Percentiles rank a stretch among this genome's conserved stretches.
phyloP scores from a whole-genome alignment of 441 rosid species.

The Populus hybrid region DNA sequence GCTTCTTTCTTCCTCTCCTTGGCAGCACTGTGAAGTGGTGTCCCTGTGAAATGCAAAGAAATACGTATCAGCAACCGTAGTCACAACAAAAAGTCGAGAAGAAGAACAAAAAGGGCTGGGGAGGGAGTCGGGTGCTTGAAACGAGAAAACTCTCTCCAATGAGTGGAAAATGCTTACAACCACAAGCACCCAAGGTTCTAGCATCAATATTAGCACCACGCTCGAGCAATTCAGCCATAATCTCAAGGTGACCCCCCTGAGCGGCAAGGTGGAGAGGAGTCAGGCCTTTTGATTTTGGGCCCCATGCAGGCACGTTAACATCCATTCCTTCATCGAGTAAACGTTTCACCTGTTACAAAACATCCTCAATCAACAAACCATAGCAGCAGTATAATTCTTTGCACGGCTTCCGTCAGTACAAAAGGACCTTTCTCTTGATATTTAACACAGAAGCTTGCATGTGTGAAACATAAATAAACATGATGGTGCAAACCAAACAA shows the following conservation, averaged over 20 bases:
- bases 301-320: slow-evolving; percentile 74
- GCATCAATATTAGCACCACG: slow-evolving; percentile 91
- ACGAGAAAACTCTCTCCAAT: background rate
- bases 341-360: slow-evolving; percentile 47
- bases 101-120: background rate
- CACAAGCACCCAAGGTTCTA: slow-evolving; percentile 85
- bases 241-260: slow-evolving; percentile 78
- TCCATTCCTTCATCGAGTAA: slow-evolving; percentile 75
- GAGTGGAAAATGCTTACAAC: slow-evolving; percentile 47
- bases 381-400: background rate
- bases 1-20: slow-evolving; percentile 82
- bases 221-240: slow-evolving; percentile 85
- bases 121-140: background rate
- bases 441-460: background rate
- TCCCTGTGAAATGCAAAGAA: slow-evolving; percentile 42
- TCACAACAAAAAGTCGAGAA: background rate
- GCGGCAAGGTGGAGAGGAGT: slow-evolving; percentile 96
- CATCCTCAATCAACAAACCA: slow-evolving; percentile 8
- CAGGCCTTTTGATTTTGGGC: slow-evolving; percentile 77
- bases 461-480: background rate
- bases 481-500: background rate
- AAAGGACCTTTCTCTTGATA: background rate
- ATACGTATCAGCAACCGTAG: background rate
- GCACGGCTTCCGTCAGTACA: background rate
- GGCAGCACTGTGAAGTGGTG: slow-evolving; percentile 83